phyloP scores from a whole-genome alignment of 2,329 filamentous ascomycete genomes.

The Pseudocercospora pini-densiflorae region DNA sequence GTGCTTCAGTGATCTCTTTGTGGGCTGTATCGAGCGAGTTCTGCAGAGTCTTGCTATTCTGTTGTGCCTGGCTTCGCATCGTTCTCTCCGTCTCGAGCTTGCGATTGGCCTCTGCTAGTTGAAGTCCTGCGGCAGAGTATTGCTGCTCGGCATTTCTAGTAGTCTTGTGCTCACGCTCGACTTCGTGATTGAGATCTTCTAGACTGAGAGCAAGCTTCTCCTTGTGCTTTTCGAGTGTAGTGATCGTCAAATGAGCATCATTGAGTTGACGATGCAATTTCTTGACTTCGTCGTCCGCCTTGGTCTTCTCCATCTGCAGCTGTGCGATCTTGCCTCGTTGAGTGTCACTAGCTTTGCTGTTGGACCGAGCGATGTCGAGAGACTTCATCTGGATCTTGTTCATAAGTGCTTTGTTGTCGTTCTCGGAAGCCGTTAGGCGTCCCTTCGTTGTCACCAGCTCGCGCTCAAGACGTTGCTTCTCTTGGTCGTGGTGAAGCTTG shows the following conservation, averaged over 20 bases:
- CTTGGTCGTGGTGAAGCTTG: conserved; percentile 86
- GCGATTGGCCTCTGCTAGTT: conserved; percentile 86
- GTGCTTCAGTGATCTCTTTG: conserved; percentile 78
- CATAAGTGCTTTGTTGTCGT: conserved; percentile 91
- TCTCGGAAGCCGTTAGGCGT: conserved; percentile 87
- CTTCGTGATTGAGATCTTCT: conserved; percentile 91
- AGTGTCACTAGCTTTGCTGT: conserved; percentile 81
- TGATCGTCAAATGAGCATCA: conserved; percentile 80
- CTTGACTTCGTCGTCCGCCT: conserved; percentile 79
- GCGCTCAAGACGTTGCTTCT: conserved; percentile 89
- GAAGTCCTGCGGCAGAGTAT: conserved; percentile 76
- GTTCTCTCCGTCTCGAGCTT: conserved; percentile 91
- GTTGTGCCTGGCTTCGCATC: conserved; percentile 80
- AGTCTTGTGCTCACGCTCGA: conserved; percentile 85
- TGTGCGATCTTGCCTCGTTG: conserved; percentile 76
- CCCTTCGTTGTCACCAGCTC: conserved; percentile 92
- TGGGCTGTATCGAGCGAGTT: conserved; percentile 77
- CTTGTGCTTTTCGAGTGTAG: conserved; percentile 87
- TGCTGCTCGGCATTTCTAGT: conserved; percentile 89
- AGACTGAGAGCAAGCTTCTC: conserved; percentile 88
- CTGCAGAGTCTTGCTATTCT: conserved; percentile 82
- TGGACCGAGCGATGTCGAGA: conserved; percentile 89
- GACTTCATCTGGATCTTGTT: conserved; percentile 99
- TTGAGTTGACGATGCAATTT: conserved; percentile 83
- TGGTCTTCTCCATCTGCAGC: conserved; percentile 81